A percentile compares a stretch with the other conserved stretches of the same genome.
These are phyloP conservation scores for Bromus sterilis DNA, from an alignment of 176 grass and related monocot genomes.

Conservation along the genomic window DNA sequence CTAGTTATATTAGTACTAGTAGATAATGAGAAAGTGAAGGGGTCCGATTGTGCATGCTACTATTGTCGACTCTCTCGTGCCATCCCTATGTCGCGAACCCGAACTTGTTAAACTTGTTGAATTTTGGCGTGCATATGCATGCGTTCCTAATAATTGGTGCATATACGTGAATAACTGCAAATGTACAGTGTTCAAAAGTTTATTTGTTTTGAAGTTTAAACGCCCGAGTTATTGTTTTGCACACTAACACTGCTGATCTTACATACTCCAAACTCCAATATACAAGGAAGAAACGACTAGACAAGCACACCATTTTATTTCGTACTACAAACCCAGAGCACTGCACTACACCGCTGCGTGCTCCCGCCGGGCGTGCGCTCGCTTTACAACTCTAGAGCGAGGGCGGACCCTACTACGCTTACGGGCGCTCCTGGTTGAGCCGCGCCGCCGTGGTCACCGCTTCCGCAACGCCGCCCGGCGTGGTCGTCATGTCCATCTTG, in stretches of 20 bases:
- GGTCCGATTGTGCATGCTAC: no score
- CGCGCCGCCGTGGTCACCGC: constrained; percentile 49
- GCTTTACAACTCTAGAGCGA: background rate
- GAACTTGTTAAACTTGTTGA: no score
- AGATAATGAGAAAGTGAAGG: no score
- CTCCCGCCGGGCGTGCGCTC: background rate
- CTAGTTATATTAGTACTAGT: no score
- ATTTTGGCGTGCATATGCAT: no score
- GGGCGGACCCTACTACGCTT: background rate
- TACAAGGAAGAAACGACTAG: background rate
- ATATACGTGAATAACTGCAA: no score
- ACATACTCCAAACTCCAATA: background rate
- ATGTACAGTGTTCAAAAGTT: no score
- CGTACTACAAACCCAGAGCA: background rate
- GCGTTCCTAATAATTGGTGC: no score
- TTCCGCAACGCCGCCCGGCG: constrained; percentile 34
- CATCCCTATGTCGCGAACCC: no score
- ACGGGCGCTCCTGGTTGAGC: constrained; percentile 45
- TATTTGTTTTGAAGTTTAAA: no score
- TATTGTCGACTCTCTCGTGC: no score
- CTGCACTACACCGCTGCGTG: background rate
- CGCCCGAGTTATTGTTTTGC: background rate
- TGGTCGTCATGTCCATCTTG: constrained; percentile 14
- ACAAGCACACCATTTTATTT: background rate
- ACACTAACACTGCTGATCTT: background rate